phyloP scores from a whole-genome alignment of 1,139 yeast genomes.

The Ogataea hybrid region DNA sequence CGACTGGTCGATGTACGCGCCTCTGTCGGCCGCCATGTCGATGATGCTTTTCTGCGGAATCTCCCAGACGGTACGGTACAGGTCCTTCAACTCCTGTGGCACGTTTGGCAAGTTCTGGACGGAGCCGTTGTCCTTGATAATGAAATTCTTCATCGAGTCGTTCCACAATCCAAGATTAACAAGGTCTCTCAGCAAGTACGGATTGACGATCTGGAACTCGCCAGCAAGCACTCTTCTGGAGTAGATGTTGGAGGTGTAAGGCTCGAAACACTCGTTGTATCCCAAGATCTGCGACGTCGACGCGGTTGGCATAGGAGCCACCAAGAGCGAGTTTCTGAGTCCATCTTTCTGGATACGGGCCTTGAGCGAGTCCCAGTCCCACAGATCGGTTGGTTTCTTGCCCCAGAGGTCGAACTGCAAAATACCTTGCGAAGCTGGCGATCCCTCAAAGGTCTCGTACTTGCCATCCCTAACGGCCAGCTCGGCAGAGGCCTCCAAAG shows the following conservation, averaged over 20 bases:
- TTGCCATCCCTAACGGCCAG: conserved; percentile 47
- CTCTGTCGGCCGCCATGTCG: conserved; percentile 63
- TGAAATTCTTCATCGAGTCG: conserved; percentile 49
- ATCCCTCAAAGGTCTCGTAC: conserved; percentile 50
- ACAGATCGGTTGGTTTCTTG: conserved; percentile 54
- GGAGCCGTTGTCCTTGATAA: conserved; percentile 54
- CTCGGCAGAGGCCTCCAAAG: conserved; percentile 55
- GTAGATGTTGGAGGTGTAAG: conserved; percentile 58
- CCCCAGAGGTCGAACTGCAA: conserved; percentile 60
- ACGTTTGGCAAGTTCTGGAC: conserved; percentile 49
- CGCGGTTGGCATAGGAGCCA: conserved; percentile 68
- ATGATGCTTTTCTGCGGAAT: conserved; percentile 54
- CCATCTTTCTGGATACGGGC: conserved; percentile 45
- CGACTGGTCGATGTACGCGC: conserved; percentile 58
- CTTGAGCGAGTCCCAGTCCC: conserved; percentile 55
- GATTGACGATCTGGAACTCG: conserved; percentile 60
- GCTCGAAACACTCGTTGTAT: conserved; percentile 62
- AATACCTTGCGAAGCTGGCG: conserved; percentile 58
- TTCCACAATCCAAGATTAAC: conserved; percentile 57
- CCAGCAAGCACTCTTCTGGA: conserved; percentile 63
- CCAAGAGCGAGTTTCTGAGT: conserved; percentile 53
- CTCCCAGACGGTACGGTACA: conserved; percentile 64
- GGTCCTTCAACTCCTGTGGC: conserved; percentile 49
- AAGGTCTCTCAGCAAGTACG: conserved; percentile 52
- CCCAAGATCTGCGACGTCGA: conserved; percentile 63